Conservation (phyloP, 2,329 filamentous ascomycete genomes). For the Colletotrichum sansevieriae region DNA sequence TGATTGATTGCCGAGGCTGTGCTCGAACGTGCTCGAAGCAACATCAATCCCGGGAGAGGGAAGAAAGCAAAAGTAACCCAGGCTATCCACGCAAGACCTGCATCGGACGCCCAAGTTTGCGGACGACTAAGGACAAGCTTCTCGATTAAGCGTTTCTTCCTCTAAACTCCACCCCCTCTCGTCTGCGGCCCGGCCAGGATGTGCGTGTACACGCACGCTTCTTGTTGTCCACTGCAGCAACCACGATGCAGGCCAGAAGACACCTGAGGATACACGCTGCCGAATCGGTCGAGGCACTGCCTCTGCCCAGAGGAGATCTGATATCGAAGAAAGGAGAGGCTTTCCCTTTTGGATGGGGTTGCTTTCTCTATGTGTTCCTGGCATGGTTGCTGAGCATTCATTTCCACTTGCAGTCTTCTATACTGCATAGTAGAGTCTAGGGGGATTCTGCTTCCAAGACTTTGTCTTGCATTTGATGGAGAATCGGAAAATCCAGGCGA, state of each 20-base stretch:
- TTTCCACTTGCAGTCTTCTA: background rate
- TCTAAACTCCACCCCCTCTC: conserved; percentile 13
- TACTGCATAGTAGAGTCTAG: too few species aligned
- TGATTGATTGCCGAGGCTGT: conserved; percentile 37
- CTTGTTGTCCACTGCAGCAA: background rate
- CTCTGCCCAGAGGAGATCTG: conserved; percentile 25
- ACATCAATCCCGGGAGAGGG: conserved; percentile 8
- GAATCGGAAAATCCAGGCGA: conserved; percentile 3
- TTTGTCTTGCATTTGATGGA: background rate
- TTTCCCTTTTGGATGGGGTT: conserved; percentile 1
- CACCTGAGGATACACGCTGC: background rate
- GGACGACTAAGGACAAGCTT: conserved; percentile 39
- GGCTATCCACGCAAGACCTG: conserved; percentile 27
- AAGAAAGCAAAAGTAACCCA: conserved; percentile 15
- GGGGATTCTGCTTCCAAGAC: background rate
- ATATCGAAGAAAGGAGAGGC: conserved; percentile 5
- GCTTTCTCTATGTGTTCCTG: conserved; percentile 7
- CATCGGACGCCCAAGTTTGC: background rate
- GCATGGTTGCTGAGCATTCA: conserved; percentile 16
- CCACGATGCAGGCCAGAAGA: background rate
- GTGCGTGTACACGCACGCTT: conserved; percentile 10
- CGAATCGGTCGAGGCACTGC: conserved; percentile 13
- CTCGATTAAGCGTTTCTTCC: conserved; percentile 26
- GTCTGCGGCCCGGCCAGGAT: conserved; percentile 14
- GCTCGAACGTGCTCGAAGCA: conserved; percentile 29